These are phyloP conservation scores for Amphirosellinia nigrospora DNA, from an alignment of 495 filamentous ascomycete species.

Conservation along the genomic window DNA sequence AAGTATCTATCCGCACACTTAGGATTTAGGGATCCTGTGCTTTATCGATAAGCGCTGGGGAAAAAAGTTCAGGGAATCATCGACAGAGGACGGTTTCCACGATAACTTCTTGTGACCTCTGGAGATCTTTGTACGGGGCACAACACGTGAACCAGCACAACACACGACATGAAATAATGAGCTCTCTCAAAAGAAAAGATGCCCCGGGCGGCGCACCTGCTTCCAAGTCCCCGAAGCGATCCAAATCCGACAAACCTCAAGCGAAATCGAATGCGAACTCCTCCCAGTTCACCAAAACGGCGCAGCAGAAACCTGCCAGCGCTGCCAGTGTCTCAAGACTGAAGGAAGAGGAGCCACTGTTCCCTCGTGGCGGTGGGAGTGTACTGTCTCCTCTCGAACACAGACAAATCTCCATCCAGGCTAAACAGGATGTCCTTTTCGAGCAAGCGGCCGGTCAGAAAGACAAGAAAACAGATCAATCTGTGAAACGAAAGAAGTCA, in stretches of 20 bases:
- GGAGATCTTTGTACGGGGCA: not conserved
- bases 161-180: constrained; percentile 41
- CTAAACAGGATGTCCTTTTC: constrained; percentile 89
- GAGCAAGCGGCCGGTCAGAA: constrained; percentile 69
- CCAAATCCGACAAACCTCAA: constrained; percentile 46
- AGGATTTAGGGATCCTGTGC: not conserved
- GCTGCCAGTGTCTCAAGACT: constrained; percentile 40
- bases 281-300: constrained; percentile 27
- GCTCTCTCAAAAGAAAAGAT: constrained; percentile 55
- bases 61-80: constrained; percentile 27
- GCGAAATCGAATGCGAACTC: constrained; percentile 32
- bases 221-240: constrained; percentile 51
- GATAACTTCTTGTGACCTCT: constrained; percentile 17
- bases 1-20: too few species aligned
- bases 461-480: constrained; percentile 50
- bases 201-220: constrained; percentile 48
- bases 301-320: constrained; percentile 37
- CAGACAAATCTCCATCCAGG: constrained; percentile 95
- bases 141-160: not conserved
- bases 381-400: constrained; percentile 91
- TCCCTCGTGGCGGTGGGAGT: constrained; percentile 91
- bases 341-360: constrained; percentile 82
- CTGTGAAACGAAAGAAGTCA: constrained; percentile 56
- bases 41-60: constrained; percentile 28
- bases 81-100: not conserved